These are phyloP conservation scores for Colletotrichum sp. DNA, from an alignment of 2,329 filamentous ascomycete species.

Conservation along the genomic window DNA sequence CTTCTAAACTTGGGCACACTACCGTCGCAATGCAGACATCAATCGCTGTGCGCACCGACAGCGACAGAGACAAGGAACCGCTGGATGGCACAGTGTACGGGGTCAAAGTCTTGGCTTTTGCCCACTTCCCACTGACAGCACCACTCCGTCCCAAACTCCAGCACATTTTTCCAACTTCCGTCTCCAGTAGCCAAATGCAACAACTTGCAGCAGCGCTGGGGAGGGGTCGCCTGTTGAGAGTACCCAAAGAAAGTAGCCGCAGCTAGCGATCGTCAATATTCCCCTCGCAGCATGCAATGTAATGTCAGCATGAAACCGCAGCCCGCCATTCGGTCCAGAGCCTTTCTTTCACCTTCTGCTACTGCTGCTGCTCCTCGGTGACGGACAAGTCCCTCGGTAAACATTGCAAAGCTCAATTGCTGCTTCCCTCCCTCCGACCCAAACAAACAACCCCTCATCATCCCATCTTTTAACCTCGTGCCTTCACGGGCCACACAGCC, in stretches of 20 bases:
- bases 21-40: not conserved
- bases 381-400: not conserved
- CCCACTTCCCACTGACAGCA: not conserved
- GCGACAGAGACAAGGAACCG: not conserved
- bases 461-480: not conserved
- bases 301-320: constrained; percentile 15
- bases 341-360: not conserved
- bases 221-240: not conserved
- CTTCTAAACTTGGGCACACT: not conserved
- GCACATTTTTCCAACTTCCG: not conserved
- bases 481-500: not conserved
- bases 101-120: not conserved
- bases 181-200: not conserved
- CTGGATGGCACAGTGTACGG: not conserved
- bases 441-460: not conserved
- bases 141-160: not conserved
- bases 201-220: not conserved
- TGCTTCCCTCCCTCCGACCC: not conserved
- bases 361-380: not conserved
- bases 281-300: constrained; percentile 10
- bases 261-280: not conserved
- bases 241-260: not conserved
- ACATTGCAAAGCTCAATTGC: not conserved
- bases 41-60: not conserved
- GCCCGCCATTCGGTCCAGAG: constrained; percentile 2